These are phyloP conservation scores for Pisolithus marmoratus DNA, from an alignment of 768 basidiomycete species.

Conservation along the genomic window DNA sequence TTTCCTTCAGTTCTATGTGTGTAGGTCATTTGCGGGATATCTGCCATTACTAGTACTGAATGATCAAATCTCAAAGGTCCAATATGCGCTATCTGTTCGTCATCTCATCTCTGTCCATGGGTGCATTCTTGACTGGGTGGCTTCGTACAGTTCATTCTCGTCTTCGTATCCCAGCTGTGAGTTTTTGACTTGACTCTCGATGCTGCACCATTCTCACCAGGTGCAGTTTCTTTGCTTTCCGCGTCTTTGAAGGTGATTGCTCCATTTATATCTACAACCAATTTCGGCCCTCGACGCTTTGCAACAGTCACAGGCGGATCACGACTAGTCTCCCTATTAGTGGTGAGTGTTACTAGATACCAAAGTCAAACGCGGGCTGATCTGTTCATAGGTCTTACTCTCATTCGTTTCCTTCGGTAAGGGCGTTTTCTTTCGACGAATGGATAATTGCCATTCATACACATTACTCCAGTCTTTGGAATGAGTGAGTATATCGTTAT, in stretches of 20 bases:
- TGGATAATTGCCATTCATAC: background rate
- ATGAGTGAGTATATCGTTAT: conserved; percentile 16
- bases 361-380: background rate
- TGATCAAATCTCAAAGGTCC: conserved; percentile 12
- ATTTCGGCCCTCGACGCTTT: background rate
- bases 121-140: background rate
- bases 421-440: background rate
- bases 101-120: background rate
- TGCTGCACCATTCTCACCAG: background rate
- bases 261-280: too few relatives aligned
- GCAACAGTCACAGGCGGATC: conserved; percentile 18
- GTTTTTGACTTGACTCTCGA: background rate
- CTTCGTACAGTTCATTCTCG: conserved; percentile 17
- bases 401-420: conserved; percentile 18
- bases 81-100: conserved; percentile 21
- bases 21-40: conserved; percentile 15
- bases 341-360: conserved; percentile 11
- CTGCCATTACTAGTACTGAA: background rate
- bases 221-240: conserved; percentile 20
- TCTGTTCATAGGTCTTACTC: conserved; percentile 10
- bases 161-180: conserved; percentile 23
- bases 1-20: conserved; percentile 20
- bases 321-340: conserved; percentile 2
- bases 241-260: conserved; percentile 18
- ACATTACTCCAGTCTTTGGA: conserved; percentile 16